Evolutionary conservation across 805 yeast genomes (phyloP).

Genomic region (Wickerhamomyces chaumierensis): DNA sequence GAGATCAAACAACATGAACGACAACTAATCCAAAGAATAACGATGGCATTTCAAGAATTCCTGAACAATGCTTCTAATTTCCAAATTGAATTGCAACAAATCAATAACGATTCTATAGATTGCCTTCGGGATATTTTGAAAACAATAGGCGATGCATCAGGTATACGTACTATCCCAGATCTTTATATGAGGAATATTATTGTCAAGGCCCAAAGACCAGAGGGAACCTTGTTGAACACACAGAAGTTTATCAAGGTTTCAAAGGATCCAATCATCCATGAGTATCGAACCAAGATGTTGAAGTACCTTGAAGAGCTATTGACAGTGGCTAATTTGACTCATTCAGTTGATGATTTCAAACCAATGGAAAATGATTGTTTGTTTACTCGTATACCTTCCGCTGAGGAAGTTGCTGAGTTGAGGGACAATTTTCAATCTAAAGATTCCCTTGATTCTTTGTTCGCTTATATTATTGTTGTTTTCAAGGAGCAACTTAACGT

Average conservation of each 20-base stretch:
- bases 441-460: slow-evolving; percentile 9
- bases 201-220: slow-evolving; percentile 5
- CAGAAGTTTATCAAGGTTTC: slow-evolving; percentile 22
- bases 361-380: neutral
- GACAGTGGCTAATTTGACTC: slow-evolving; percentile 1
- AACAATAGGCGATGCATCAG: slow-evolving; percentile 24
- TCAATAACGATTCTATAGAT: slow-evolving; percentile 19
- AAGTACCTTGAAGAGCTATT: slow-evolving; percentile 11
- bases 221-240: slow-evolving; percentile 22
- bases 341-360: slow-evolving; percentile 7
- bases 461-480: slow-evolving; percentile 10
- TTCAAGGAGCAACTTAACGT: slow-evolving; percentile 13
- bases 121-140: slow-evolving; percentile 21
- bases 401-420: slow-evolving; percentile 3
- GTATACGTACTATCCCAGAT: slow-evolving; percentile 29
- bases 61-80: slow-evolving; percentile 26
- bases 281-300: slow-evolving; percentile 20
- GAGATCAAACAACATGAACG: slow-evolving; percentile 39
- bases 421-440: slow-evolving; percentile 3
- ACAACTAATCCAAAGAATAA: slow-evolving; percentile 36
- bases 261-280: slow-evolving; percentile 20
- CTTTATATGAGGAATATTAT: slow-evolving; percentile 28
- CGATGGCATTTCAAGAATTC: slow-evolving; percentile 35
- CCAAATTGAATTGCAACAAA: slow-evolving; percentile 20
- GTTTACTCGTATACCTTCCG: slow-evolving; percentile 11